phyloP scores from a whole-genome alignment of 768 basidiomycete species.

The Aureoboletus auriporus region DNA sequence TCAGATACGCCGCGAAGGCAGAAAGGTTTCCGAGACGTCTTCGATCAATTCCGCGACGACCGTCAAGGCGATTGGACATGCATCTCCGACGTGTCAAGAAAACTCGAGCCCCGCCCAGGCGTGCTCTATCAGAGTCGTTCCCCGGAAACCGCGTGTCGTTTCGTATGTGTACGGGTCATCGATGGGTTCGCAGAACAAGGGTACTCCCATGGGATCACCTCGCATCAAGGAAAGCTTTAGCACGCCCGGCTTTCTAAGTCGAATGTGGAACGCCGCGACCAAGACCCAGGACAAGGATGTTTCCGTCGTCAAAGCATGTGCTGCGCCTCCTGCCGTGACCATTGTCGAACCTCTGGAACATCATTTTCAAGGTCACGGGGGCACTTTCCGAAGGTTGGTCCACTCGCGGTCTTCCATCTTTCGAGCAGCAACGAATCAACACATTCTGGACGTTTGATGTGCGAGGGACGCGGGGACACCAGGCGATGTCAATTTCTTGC shows the following conservation, averaged over 20 bases:
- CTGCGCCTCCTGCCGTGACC: conserved; percentile 16
- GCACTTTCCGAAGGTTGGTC: conserved; percentile 39
- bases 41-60: conserved; percentile 36
- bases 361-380: conserved; percentile 25
- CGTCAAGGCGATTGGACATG: conserved; percentile 26
- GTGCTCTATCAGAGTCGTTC: conserved; percentile 26
- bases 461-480: conserved; percentile 3
- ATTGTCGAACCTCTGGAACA: conserved; percentile 25
- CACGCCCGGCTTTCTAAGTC: conserved; percentile 54
- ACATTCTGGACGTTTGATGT: conserved; percentile 26
- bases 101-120: conserved; percentile 12
- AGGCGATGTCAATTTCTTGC: conserved; percentile 18
- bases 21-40: conserved; percentile 32
- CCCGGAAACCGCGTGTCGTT: conserved; percentile 23
- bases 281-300: conserved; percentile 34
- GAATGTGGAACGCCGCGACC: conserved; percentile 70
- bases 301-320: conserved; percentile 6
- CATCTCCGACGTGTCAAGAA: conserved; percentile 17
- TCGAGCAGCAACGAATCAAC: conserved; percentile 27
- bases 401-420: conserved; percentile 44
- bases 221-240: conserved; percentile 37
- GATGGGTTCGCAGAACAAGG: conserved; percentile 11
- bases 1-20: conserved; percentile 39
- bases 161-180: conserved; percentile 28
- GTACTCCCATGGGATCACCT: conserved; percentile 14